Base-by-base conservation (phyloP, 805 yeast species). In the Kodamaea jinghongensis region DNA sequence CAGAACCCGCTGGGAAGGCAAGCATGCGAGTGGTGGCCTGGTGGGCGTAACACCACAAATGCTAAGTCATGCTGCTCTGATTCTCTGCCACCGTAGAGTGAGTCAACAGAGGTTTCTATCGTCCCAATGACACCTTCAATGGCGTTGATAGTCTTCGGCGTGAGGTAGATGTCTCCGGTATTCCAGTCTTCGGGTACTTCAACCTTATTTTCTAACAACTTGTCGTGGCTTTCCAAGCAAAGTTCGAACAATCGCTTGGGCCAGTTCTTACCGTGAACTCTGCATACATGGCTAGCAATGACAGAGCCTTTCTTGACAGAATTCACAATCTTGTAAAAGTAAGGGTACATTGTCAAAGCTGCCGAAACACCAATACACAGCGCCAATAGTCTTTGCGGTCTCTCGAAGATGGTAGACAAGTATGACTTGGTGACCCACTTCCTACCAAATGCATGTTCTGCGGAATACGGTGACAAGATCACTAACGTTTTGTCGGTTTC, bases 21-120 rank as follows among this genome's bases (percentile, higher is more conserved):
- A 0, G 88, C 83, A 51, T 85, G 93, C 16, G 88, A 81, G 59
- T 86, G 96, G 55, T 86, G 95, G 3, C 96, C 96, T 1, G 95
- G 93, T 1, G 93, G 93, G 36, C 93, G 67, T 30, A 85, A 75
- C 1, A 80, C 79, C 0, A 81, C 81, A 61, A 85, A 85, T 1
- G 83, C 81, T 11, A 68, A 52, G 39, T 68, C 52, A 41, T 67
- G 65, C 53, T 61, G 34, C 52, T 52, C 51, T 4, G 44, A 52
- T 9, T 36, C 35, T 17, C 26, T 31, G 23, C 17, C 27, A 4
- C 48, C 55, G 41, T 51, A 63, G 11, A 69, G 47, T 2, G 64
- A 50, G 52, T 86, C 93, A 1, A 85, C 69, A 1, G 84, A 89
- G 1, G 75, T 66, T 55, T 86, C 93, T 3, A 86, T 66, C 0